phyloP scores from a whole-genome alignment of 202 grass and related monocot species.

The Saccharum hybrid region DNA sequence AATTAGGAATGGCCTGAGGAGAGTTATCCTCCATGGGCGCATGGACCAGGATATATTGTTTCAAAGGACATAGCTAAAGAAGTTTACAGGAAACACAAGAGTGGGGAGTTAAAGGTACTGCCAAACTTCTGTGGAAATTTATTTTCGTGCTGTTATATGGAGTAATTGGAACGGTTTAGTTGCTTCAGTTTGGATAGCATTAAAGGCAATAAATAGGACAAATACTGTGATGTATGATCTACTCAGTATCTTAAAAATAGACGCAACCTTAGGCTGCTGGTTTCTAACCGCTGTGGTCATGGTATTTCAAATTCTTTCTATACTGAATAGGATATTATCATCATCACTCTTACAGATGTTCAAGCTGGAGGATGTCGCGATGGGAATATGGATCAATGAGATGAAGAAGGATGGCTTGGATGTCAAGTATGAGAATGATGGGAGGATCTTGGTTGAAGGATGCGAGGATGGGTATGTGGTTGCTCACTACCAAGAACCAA shows the following conservation, averaged over 20 bases:
- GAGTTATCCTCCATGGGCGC: slow-evolving; percentile 94
- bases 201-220: not conserved
- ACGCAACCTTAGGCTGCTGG: not conserved
- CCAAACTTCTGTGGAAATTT: slow-evolving; percentile 12
- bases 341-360: slow-evolving; percentile 79
- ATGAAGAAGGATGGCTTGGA: slow-evolving; percentile 80
- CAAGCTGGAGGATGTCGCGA: slow-evolving; percentile 98
- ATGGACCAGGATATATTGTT: slow-evolving; percentile 94
- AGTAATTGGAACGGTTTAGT: not conserved
- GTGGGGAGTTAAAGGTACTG: slow-evolving; percentile 77
- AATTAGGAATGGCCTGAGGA: slow-evolving; percentile 89
- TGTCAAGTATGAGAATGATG: slow-evolving; percentile 81
- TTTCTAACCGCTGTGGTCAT: not conserved
- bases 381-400: slow-evolving; percentile 95
- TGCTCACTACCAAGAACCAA: slow-evolving; percentile 94
- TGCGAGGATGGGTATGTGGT: slow-evolving; percentile 86
- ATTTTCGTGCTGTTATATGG: slow-evolving; percentile 23
- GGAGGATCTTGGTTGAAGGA: slow-evolving; percentile 68
- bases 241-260: slow-evolving; percentile 12
- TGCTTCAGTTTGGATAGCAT: slow-evolving; percentile 7
- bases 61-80: slow-evolving; percentile 82
- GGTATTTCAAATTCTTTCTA: not conserved
- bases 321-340: not conserved
- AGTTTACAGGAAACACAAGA: slow-evolving; percentile 77
- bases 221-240: not conserved